These are phyloP conservation scores for Mucor saturninus DNA, from an alignment of 371 early-diverging fungal genomes.

Conservation along the genomic window DNA sequence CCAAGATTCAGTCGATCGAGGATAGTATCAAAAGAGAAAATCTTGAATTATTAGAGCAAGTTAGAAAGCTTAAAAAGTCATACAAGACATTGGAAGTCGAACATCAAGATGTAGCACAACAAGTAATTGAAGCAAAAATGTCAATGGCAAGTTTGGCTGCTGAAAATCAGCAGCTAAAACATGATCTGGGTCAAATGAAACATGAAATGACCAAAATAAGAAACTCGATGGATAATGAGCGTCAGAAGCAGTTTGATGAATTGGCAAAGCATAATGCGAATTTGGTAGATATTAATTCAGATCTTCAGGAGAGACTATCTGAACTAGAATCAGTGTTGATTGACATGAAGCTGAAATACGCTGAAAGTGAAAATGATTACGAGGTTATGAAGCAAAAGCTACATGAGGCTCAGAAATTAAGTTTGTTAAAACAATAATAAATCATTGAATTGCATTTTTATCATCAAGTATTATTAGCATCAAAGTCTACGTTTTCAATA, in stretches of 20 bases:
- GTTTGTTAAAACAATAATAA: neutral
- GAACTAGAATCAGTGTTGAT: slow-evolving; percentile 55
- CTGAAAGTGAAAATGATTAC: slow-evolving; percentile 72
- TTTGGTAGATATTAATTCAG: slow-evolving; percentile 63
- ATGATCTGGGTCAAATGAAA: slow-evolving; percentile 33
- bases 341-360: slow-evolving; percentile 66
- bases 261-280: slow-evolving; percentile 73
- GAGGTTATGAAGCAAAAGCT: slow-evolving; percentile 44
- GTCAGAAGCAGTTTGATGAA: slow-evolving; percentile 69
- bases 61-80: slow-evolving; percentile 59
- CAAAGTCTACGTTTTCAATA: too few species aligned
- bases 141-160: slow-evolving; percentile 57
- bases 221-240: slow-evolving; percentile 58
- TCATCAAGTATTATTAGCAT: too few species aligned
- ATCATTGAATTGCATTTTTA: neutral
- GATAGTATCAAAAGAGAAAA: slow-evolving; percentile 71
- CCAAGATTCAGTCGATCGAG: slow-evolving; percentile 37
- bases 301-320: slow-evolving; percentile 67
- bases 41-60: slow-evolving; percentile 59
- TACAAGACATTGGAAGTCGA: slow-evolving; percentile 74
- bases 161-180: slow-evolving; percentile 62
- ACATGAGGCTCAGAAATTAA: slow-evolving; percentile 22
- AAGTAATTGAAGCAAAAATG: slow-evolving; percentile 58
- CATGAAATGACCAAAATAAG: slow-evolving; percentile 9
- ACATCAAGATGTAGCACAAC: slow-evolving; percentile 67